Evolutionary conservation across 108 stramenopile genomes (phyloP).

Genomic region (Nitzschia sp.): DNA sequence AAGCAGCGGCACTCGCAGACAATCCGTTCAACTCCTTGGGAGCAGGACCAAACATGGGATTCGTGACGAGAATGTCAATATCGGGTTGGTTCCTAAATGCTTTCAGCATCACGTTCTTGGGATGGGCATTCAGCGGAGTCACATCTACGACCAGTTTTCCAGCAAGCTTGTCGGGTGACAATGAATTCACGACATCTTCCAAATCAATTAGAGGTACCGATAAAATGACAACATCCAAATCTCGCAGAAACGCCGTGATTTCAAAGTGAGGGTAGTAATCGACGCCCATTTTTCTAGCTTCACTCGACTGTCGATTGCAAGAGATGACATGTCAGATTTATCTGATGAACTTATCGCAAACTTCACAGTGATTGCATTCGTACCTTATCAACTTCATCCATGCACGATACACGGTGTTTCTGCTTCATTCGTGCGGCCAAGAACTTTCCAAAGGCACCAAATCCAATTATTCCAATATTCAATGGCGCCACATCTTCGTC

Average conservation of each 20-base stretch:
- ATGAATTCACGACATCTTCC: slow-evolving; percentile 62
- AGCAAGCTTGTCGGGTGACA: slow-evolving; percentile 57
- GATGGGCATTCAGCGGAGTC: slow-evolving; percentile 67
- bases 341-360: no score
- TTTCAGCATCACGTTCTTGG: slow-evolving; percentile 69
- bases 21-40: slow-evolving; percentile 2
- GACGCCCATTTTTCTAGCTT: slow-evolving; percentile 68
- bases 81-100: slow-evolving; percentile 65
- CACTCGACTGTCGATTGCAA: slow-evolving; percentile 59
- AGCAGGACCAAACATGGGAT: slow-evolving; percentile 88
- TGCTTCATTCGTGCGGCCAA: slow-evolving; percentile 61
- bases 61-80: slow-evolving; percentile 89
- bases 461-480: slow-evolving; percentile 95
- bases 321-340: no score
- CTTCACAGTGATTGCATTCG: slow-evolving; percentile 1
- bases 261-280: slow-evolving; percentile 79
- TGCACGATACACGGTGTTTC: slow-evolving; percentile 68
- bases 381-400: slow-evolving; percentile 69
- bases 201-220: slow-evolving; percentile 81
- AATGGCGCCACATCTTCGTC: slow-evolving; percentile 55
- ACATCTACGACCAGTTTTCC: slow-evolving; percentile 85
- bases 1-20: neutral
- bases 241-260: slow-evolving; percentile 58
- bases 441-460: slow-evolving; percentile 94
- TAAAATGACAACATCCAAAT: slow-evolving; percentile 79